Base-by-base conservation (phyloP, 331 rosid genomes). In the Acacia concinna region DNA sequence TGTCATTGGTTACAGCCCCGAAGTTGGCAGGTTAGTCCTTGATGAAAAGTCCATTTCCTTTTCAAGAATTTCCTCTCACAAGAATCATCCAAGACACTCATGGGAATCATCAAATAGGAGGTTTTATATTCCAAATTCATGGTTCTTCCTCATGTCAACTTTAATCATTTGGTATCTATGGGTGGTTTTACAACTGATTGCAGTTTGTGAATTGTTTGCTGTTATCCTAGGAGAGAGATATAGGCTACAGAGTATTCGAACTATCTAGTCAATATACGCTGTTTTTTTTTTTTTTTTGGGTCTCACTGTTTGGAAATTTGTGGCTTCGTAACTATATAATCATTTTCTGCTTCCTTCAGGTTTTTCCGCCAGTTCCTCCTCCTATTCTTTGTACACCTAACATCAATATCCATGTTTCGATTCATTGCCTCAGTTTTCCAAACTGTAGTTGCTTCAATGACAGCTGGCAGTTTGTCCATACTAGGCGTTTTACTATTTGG, bases 1-100 rank as follows among this genome's bases (percentile, higher is more conserved):
- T 74, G 93, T 88, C 68, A 88, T 90, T 25, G 93, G 96, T 51
- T 87, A 86, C 81, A 88, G 90, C 77, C 91, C 93, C 10, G 96
- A 91, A 71, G 41, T 79, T 34, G 77, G 81, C n/a, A 85, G 90
- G 93, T 87, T 68, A 69, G 86, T 68, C 73, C 46, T 44, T 1
- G 10, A 27, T 28, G 6, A 18, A 77, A 64, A 14, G 51, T 49
- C 23, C 56, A 49, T 18, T 17, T 49, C 23, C 56, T 49, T 49
- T 49, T 49, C 21, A 17, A 17, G 21, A 49, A 49, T 15, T 0
- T 49, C 52, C 18, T 46, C 52, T 18, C 21, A 49, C 18, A 1
- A 2, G 6, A 49, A 5, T 49, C 56, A 15, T 15, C 18, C n/a
- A 49, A 49, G 56, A 18, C 56, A 15, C 56, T 49, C n/a, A 5